These are phyloP conservation scores for Prototheca cutis DNA, from an alignment of 163 green algal species.

Conservation along the genomic window DNA sequence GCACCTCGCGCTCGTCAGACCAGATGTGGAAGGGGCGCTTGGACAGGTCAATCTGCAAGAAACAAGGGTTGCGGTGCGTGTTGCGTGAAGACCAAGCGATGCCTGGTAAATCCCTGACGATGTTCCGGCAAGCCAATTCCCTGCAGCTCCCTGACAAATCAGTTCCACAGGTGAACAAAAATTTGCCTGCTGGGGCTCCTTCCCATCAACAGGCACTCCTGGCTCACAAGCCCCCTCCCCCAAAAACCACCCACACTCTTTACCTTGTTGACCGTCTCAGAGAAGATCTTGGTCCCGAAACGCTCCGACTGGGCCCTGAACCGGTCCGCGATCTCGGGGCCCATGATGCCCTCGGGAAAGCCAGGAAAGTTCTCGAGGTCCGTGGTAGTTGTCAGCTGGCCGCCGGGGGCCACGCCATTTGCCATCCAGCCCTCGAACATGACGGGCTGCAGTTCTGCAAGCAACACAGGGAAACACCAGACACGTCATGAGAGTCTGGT, in stretches of 20 bases:
- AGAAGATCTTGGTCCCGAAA: constrained; percentile 73
- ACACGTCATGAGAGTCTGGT: no score
- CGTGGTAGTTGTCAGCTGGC: constrained; percentile 89
- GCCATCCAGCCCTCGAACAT: constrained; percentile 81
- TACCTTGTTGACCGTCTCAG: constrained; percentile 64
- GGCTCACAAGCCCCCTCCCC: no score
- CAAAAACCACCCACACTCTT: no score
- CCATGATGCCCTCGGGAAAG: constrained; percentile 73
- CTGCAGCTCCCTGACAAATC: no score
- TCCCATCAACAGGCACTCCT: no score
- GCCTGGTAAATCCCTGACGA: no score
- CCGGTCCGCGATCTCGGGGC: constrained; percentile 61
- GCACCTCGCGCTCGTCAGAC: constrained; percentile 33
- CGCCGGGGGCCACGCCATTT: constrained; percentile 76
- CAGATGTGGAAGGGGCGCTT: constrained; percentile 52
- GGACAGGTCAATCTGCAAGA: constrained; percentile 59
- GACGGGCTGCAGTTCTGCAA: constrained; percentile 62
- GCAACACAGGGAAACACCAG: no score
- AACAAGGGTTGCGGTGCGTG: no score
- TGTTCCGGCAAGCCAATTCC: no score
- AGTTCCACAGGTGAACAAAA: no score
- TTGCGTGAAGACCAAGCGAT: no score
- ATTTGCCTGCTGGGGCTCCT: no score
- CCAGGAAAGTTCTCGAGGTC: constrained; percentile 61
- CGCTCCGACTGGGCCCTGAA: constrained; percentile 66